Conservation (phyloP, 2,329 filamentous ascomycete genomes). For the Dactylellina sp. region DNA sequence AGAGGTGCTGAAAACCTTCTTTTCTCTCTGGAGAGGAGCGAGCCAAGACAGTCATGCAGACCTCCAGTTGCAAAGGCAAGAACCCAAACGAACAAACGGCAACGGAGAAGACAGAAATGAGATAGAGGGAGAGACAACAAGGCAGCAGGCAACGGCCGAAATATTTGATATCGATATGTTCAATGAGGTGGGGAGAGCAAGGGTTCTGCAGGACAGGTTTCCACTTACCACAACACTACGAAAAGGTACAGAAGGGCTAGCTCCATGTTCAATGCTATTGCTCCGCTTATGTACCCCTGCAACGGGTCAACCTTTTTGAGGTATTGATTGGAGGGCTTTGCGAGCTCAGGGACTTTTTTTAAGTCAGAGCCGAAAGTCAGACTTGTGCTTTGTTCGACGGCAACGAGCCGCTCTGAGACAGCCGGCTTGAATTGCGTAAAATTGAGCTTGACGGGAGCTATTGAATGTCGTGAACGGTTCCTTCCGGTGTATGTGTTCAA, state of each 20-base stretch:
- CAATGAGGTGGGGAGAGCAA: constrained; percentile 37
- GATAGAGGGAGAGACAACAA: constrained; percentile 9
- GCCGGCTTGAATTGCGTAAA: constrained; percentile 36
- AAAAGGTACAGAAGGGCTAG: constrained; percentile 48
- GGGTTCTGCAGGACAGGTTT: constrained; percentile 15
- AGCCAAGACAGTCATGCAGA: too few relatives aligned
- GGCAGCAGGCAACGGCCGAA: constrained; percentile 32
- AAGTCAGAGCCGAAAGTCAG: too few relatives aligned
- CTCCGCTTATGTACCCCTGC: constrained; percentile 42
- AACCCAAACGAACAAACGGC: too few relatives aligned
- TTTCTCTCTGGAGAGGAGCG: too few relatives aligned
- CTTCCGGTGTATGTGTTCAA: background rate
- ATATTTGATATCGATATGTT: constrained; percentile 36
- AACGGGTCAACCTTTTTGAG: constrained; percentile 27
- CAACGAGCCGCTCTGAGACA: constrained; percentile 54
- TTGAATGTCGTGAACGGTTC: constrained; percentile 7
- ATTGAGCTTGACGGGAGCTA: background rate
- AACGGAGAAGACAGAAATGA: too few relatives aligned
- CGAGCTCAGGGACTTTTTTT: constrained; percentile 25
- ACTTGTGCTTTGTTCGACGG: constrained; percentile 33
- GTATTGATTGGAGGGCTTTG: constrained; percentile 42
- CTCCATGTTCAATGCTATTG: constrained; percentile 37
- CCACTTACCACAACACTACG: constrained; percentile 54
- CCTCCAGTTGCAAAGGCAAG: background rate
- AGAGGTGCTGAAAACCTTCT: too few relatives aligned